Evolutionary conservation across 306 rosid genomes (phyloP).

Genomic region (Dryas drummondii): DNA sequence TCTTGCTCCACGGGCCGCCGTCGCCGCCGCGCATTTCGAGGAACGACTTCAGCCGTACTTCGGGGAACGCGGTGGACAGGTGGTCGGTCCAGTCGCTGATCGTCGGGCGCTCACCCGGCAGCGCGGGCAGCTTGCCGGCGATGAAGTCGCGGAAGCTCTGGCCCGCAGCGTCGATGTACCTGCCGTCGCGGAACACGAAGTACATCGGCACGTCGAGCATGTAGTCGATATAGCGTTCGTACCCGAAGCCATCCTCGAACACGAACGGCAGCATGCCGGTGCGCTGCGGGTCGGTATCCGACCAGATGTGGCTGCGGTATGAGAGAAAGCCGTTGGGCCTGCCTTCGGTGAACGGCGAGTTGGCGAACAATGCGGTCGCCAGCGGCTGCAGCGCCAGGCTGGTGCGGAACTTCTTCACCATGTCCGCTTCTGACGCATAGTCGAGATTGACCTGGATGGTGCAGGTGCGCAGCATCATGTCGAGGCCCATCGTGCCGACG

Average conservation of each 20-base stretch:
- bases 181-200: constrained; percentile 47
- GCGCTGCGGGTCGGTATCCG: constrained; percentile 55
- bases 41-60: constrained; percentile 65
- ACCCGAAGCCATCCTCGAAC: constrained; percentile 60
- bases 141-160: constrained; percentile 58
- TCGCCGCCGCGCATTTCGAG: constrained; percentile 70
- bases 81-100: constrained; percentile 67
- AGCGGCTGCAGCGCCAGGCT: constrained; percentile 73
- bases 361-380: constrained; percentile 65
- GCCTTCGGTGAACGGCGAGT: constrained; percentile 63
- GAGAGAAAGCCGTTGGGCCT: constrained; percentile 65
- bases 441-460: constrained; percentile 72
- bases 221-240: constrained; percentile 56
- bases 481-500: constrained; percentile 65
- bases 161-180: constrained; percentile 54
- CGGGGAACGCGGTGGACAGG: constrained; percentile 57
- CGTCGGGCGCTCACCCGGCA: constrained; percentile 61
- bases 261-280: constrained; percentile 66
- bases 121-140: constrained; percentile 56
- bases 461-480: constrained; percentile 63
- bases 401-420: constrained; percentile 62
- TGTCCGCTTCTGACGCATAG: constrained; percentile 61
- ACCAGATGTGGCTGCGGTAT: constrained; percentile 66
- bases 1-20: constrained; percentile 68
- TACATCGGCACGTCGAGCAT: constrained; percentile 68